Evolutionary conservation across 139 green algal genomes (phyloP).

Genomic region (Asterochloris erici): DNA sequence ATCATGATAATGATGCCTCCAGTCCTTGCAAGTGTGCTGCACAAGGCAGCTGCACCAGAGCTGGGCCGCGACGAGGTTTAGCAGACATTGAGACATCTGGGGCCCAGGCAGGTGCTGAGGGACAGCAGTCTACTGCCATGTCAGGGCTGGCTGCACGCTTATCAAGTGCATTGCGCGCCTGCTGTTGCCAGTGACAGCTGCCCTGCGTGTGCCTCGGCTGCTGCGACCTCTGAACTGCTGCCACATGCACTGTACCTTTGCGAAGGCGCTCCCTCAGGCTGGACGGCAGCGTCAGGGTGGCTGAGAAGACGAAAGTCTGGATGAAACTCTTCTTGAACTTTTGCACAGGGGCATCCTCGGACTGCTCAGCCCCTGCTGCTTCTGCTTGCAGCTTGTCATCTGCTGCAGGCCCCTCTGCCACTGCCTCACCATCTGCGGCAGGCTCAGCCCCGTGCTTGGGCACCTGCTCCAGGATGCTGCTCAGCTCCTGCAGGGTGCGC

Average conservation of each 20-base stretch:
- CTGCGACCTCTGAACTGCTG: background rate
- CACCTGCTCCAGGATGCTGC: slow-evolving; percentile 68
- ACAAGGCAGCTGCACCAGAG: too few relatives aligned
- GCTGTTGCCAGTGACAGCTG: too few relatives aligned
- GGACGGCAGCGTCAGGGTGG: slow-evolving; percentile 90
- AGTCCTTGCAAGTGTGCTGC: background rate
- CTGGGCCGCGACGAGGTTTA: too few relatives aligned
- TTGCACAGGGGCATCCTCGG: slow-evolving; percentile 1
- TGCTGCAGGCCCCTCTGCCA: slow-evolving; percentile 7
- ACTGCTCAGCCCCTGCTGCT: slow-evolving; percentile 14
- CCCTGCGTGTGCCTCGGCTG: background rate
- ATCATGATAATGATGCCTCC: background rate
- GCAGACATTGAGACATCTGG: too few relatives aligned
- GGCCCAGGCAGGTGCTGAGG: too few relatives aligned
- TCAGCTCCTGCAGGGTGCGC: slow-evolving; percentile 58
- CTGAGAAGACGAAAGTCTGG: slow-evolving; percentile 96
- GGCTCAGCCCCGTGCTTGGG: background rate
- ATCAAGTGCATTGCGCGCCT: too few relatives aligned
- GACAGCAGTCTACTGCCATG: too few relatives aligned
- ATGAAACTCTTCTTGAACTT: slow-evolving; percentile 24
- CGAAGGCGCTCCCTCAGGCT: slow-evolving; percentile 62
- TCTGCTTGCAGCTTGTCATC: background rate
- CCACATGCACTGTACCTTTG: slow-evolving; percentile 25
- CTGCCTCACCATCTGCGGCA: background rate
- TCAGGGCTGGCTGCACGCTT: too few relatives aligned